Evolutionary conservation across 257 asterid genomes (phyloP), one percentile per base, ranked within the genome.

Genomic region (Jasminum sambac): DNA sequence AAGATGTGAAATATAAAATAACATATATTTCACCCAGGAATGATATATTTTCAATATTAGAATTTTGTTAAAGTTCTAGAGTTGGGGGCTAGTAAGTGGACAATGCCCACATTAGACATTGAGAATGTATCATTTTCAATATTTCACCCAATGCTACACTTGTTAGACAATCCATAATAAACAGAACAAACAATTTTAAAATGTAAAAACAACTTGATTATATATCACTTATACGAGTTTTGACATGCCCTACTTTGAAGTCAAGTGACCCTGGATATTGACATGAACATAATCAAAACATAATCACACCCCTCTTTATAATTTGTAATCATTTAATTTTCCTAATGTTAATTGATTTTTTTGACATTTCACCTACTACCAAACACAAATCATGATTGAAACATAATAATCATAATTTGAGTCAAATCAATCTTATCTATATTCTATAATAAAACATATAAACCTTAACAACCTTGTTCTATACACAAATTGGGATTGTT

Each of bases 391-490:
- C 2, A 17, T 70, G 70, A 64, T 62, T 72, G 66, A 57, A 46
- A 58, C 19, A 21, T 24, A 19, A 59, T 63, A 52, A 48, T 40
- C 19, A 38, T 46, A 43, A 55, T 55, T 58, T 44, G 60, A 57
- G 25, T 11, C 34, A 55, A 55, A 48, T 55, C 65, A 70, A 70
- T 46, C 70, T 78, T 72, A 75, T 83, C 83, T 61, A 8, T 30
- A 30, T n/a, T n/a, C n/a, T n/a, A n/a, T n/a, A n/a, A n/a, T n/a
- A n/a, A n/a, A n/a, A n/a, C n/a, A 30, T 4, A 2, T 8, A 7
- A n/a, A 66, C 79, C 74, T 62, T 65, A 72, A 67, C 82, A 46
- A 77, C 80, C 66, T n/a, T n/a, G n/a, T n/a, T n/a, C n/a, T n/a
- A n/a, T n/a, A n/a, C n/a, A n/a, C n/a, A n/a, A n/a, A n/a, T n/a